Base-by-base conservation (phyloP, 1,284 basidiomycete species). In the Tilletia setariae region DNA sequence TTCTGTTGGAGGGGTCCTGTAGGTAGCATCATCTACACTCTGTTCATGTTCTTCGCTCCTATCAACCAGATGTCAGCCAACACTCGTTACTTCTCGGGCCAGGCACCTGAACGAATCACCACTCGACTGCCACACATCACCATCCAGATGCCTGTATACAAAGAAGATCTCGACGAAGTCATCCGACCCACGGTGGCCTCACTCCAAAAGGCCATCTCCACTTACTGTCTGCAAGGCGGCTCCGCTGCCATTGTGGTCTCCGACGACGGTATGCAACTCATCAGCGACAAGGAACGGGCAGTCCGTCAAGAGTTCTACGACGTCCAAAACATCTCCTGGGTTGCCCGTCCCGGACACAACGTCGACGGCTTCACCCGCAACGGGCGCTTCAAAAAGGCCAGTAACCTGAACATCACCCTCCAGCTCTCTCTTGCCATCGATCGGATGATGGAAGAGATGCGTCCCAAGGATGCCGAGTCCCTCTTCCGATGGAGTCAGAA, bases 361-460 rank as follows among this genome's bases (percentile, higher is more conserved):
- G 75, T 82, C 21, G 87, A 87, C 76, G 91, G 90, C 0, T 93
- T 88, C 84, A 86, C 87, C 67, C 90, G 92, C 66, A 89, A 90
- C n/a, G 92, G 92, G 70, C 88, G 91, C 35, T 93, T 93, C 86
- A 93, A 93, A 86, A 93, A 93, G 83, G 91, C 91, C 0, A 89
- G 88, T 0, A 93, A 94, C 83, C 91, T 93, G 90, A 94, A 94
- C 83, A 92, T 91, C 80, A 91, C 87, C 1, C 87, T 91, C 40
- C 85, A 85, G 56, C 85, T 93, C 6, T 91, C 90, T 19, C 83
- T 92, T 51, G 87, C 87, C 70, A 86, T 91, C 76, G 91, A 94
- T 83, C 87, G 88, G 79, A 87, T 91, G 75, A 87, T 92, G 82
- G 83, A 84, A 65, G 81, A 81, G 23, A 78, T 85, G 6, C 83